Evolutionary conservation across 495 filamentous ascomycete species (phyloP).

Genomic region (Lasiosphaeris hirsuta): DNA sequence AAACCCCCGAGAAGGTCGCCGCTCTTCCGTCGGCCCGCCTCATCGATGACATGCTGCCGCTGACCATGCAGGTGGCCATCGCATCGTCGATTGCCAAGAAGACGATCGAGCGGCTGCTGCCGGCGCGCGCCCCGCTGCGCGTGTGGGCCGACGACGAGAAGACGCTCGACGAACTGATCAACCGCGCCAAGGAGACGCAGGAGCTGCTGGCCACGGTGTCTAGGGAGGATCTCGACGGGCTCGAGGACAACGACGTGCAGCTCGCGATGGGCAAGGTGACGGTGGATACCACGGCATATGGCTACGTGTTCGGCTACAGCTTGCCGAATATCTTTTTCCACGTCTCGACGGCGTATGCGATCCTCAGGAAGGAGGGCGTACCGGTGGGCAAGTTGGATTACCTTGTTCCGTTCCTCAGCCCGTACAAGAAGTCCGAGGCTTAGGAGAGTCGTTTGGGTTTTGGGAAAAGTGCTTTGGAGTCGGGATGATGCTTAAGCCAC

Average conservation of each 20-base stretch:
- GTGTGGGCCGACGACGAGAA: conserved; percentile 36
- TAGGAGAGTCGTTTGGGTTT: too few species aligned
- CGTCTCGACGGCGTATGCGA: conserved; percentile 50
- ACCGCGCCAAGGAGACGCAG: conserved; percentile 36
- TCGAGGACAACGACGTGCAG: conserved; percentile 24
- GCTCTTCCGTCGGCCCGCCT: conserved; percentile 27
- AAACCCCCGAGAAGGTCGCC: conserved; percentile 14
- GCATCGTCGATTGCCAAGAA: conserved; percentile 37
- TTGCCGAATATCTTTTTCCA: conserved; percentile 62
- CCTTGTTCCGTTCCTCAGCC: conserved; percentile 30
- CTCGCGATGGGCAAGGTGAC: conserved; percentile 25
- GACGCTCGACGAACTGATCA: conserved; percentile 41
- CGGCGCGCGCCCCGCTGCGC: conserved; percentile 28
- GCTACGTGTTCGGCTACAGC: conserved; percentile 37
- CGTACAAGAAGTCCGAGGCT: neutral
- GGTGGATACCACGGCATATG: conserved; percentile 30
- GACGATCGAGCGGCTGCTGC: conserved; percentile 34
- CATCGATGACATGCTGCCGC: conserved; percentile 46
- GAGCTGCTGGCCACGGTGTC: conserved; percentile 34
- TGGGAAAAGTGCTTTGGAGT: too few species aligned
- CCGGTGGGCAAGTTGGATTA: conserved; percentile 55
- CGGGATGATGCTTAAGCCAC: too few species aligned
- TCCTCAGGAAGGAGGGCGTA: conserved; percentile 55
- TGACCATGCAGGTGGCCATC: conserved; percentile 43
- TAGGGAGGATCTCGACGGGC: conserved; percentile 35